Evolutionary conservation across 2,329 filamentous ascomycete species (phyloP), one percentile per base, ranked within the genome.

Genomic region (Ceratocystis variospora): DNA sequence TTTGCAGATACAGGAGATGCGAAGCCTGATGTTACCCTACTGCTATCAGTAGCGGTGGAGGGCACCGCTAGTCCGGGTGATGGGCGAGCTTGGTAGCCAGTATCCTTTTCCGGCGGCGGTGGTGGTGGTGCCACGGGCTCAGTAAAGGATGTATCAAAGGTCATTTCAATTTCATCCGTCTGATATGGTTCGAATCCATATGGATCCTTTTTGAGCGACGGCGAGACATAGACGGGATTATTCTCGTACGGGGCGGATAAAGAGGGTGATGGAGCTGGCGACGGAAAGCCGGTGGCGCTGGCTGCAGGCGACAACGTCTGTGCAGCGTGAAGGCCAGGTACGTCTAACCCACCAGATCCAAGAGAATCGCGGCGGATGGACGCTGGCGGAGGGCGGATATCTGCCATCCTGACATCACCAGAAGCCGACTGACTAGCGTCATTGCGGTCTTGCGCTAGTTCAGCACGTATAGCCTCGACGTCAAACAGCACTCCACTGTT

Each of bases 401-500:
- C 67, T 8, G 33, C 19, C 15, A 53, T 59, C 15, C 22, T 61
- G 44, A 62, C 22, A 12, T 37, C 53, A 17, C 33, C 31, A 7
- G 37, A 22, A 3, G n/a, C 48, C 6, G 45, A 46, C 1, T 62
- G 48, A 19, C 53, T 37, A n/a, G 17, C 31, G 8, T 53, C 28
- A 67, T 96, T 81, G 74, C 90, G 94, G 82, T 96, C 95, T 62
- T 83, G 84, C 33, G 89, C 89, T 44, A 99, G 79, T 72, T 95
- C 89, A 8, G 90, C 87, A 62, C 90, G 83, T 70, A 99, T 97
- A 12, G 94, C 94, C 71, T 99, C 94, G 61, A 99, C 85, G 72
- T 99, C 94, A 72, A 99, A 99, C 59, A 99, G 80, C 7, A 97
- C 87, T 44, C 83, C 83, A 53, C 79, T 78, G 71, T 83, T 85